Percentiles rank a stretch among this genome's conserved stretches.
These are phyloP conservation scores for Mortierella sp. DNA, from an alignment of 371 early-diverging fungal species.

Conservation along the genomic window DNA sequence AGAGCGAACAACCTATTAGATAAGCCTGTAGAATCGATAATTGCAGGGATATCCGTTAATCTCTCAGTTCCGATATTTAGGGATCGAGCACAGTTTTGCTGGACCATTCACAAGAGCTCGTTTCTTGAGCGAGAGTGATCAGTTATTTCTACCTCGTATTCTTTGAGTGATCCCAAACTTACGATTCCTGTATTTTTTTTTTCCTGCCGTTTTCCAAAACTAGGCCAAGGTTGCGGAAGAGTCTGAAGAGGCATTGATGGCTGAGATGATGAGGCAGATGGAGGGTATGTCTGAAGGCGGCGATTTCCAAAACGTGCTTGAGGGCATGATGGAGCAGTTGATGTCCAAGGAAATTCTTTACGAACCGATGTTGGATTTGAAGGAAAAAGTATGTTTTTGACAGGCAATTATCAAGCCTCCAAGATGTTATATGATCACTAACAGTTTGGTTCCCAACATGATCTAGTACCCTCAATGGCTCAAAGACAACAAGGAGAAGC, in stretches of 20 bases:
- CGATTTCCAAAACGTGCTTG: constrained; percentile 89
- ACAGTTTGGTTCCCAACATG: too few relatives aligned
- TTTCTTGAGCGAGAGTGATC: not conserved
- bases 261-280: constrained; percentile 92
- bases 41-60: too few relatives aligned
- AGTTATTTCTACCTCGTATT: too few relatives aligned
- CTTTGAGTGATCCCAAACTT: too few relatives aligned
- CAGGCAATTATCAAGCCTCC: too few relatives aligned
- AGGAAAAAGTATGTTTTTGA: constrained; percentile 64
- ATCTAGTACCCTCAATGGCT: constrained; percentile 89
- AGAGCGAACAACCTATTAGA: too few relatives aligned
- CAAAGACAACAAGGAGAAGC: constrained; percentile 75
- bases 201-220: too few relatives aligned
- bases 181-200: too few relatives aligned
- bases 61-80: too few relatives aligned
- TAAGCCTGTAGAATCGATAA: too few relatives aligned
- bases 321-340: constrained; percentile 90
- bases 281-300: constrained; percentile 83
- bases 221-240: constrained; percentile 76
- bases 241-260: constrained; percentile 80
- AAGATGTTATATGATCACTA: too few relatives aligned
- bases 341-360: constrained; percentile 93
- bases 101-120: constrained; percentile 40
- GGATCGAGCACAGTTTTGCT: constrained; percentile 69
- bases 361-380: constrained; percentile 94